Evolutionary conservation across 1,139 yeast species (phyloP), one percentile per base, ranked within the genome.

Genomic region (Scheffersomyces cryptocercus): DNA sequence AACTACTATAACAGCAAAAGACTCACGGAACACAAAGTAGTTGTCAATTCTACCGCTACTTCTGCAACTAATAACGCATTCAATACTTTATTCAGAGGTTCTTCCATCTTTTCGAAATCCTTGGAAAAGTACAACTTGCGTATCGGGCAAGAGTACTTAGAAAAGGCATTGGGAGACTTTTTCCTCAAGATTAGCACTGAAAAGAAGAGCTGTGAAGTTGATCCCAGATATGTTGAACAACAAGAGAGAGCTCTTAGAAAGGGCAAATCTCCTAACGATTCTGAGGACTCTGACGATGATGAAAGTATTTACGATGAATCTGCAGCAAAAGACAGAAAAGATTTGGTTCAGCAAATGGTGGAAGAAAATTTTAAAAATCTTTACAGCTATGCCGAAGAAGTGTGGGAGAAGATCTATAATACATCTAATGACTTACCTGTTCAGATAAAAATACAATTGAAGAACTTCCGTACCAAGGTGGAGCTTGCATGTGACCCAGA

Each of bases 41-140:
- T 14, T 5, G 16, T 16, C 35, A 36, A 26, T 12, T 41, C 39
- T 3, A 29, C 37, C 5, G 35, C 38, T 3, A 29, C 49, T 5
- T 45, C 49, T 24, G 64, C 68, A 2, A 57, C 62, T 38, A 74
- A 67, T 44, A 76, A 81, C 54, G 77, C 81, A 1, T 81, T 81
- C 60, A 87, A 87, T 54, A 83, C 96, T 0, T 63, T 93, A 15
- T 91, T 93, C 58, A 73, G 98, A 52, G 97, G 97, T 0, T 86
- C 88, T 44, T 84, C 95, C 1, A 73, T 90, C 8, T 74, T 91
- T 49, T 84, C 96, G 0, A 88, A 88, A 59, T 78, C 96, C 0
- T 62, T 91, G 41, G 98, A 93, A 54, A 75, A 80, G 49, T 89
- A 84, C 59, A 85, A 87, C 60, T 73, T 85, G 37, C 70, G 95